Percentiles rank a stretch among this genome's conserved stretches.
Evolutionary conservation across 768 basidiomycete genomes (phyloP).

Genomic region (Paxillus rubicundulus): DNA sequence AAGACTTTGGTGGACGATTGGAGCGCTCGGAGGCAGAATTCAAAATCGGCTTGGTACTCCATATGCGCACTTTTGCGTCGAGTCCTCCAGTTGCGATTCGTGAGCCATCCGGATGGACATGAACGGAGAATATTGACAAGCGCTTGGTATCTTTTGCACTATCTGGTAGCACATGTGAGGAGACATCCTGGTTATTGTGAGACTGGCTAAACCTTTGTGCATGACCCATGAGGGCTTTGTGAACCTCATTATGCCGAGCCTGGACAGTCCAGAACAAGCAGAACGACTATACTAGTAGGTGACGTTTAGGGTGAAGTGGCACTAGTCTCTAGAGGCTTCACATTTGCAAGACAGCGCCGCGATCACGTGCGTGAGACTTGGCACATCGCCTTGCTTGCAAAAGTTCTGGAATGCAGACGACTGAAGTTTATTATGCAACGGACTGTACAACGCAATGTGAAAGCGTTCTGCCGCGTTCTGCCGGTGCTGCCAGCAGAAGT

Average conservation of each 20-base stretch:
- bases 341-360: not conserved
- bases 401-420: too few relatives aligned
- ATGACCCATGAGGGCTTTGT: constrained; percentile 88
- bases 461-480: too few relatives aligned
- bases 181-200: not conserved
- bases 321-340: too few relatives aligned
- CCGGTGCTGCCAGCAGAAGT: too few relatives aligned
- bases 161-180: constrained; percentile 26
- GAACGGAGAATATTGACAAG: constrained; percentile 86
- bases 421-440: too few relatives aligned
- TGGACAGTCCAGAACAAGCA: not conserved
- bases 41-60: constrained; percentile 96
- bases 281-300: not conserved
- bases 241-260: constrained; percentile 61
- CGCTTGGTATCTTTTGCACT: constrained; percentile 56
- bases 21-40: constrained; percentile 63
- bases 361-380: not conserved
- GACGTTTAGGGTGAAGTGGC: not conserved
- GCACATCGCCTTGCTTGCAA: too few relatives aligned
- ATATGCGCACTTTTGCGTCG: constrained; percentile 94
- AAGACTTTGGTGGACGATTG: constrained; percentile 74
- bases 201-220: constrained; percentile 54
- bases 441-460: too few relatives aligned
- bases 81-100: constrained; percentile 97
- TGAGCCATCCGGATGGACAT: constrained; percentile 94